Evolutionary conservation across 371 early-diverging fungal species (phyloP), one percentile per base, ranked within the genome.

Genomic region (Mucor mucedo): DNA sequence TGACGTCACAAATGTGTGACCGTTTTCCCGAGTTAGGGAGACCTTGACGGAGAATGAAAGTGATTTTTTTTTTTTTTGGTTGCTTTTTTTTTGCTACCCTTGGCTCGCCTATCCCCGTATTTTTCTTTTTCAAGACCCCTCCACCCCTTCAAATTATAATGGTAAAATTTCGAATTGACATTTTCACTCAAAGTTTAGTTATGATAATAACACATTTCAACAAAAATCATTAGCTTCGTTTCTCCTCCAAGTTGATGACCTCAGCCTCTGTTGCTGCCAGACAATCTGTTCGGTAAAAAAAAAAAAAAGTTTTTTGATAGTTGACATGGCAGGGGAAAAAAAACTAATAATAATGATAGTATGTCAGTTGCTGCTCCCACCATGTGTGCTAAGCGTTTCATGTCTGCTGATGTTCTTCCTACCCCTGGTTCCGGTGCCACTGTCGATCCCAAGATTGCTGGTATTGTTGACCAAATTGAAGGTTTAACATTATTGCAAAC

Each of bases 401-500:
- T 78, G 58, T 69, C 72, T 47, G 76, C 82, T 59, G 77, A 80
- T 58, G 30, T 30, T 50, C 65, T 86, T 63, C 85, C 86, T 56
- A 80, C 87, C 42, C 89, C 90, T 66, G 88, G 87, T 40, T 71
- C 80, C 27, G 70, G 70, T 52, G 78, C 79, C 49, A 75, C 70
- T 54, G 83, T 69, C 33, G 84, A 87, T 69, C 91, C 92, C 69
- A 95, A 92, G 72, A 87, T 96, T 56, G 72, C 85, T 40, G 74
- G 84, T 58, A 94, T 98, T 69, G 96, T 96, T 42, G 94, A 94
- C 60, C 82, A 91, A 79, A 95, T 98, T 71, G 87, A 93, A 41
- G 82, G 80, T 64, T 83, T 98, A 73, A 96, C 92, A 41, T 85
- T 98, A 74, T 83, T 96, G 63, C 95, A 98, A 82, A 95, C 96